These are phyloP conservation scores for Globisporangium sylvaticum DNA, from an alignment of 352 stramenopile genomes.

Conservation along the genomic window DNA sequence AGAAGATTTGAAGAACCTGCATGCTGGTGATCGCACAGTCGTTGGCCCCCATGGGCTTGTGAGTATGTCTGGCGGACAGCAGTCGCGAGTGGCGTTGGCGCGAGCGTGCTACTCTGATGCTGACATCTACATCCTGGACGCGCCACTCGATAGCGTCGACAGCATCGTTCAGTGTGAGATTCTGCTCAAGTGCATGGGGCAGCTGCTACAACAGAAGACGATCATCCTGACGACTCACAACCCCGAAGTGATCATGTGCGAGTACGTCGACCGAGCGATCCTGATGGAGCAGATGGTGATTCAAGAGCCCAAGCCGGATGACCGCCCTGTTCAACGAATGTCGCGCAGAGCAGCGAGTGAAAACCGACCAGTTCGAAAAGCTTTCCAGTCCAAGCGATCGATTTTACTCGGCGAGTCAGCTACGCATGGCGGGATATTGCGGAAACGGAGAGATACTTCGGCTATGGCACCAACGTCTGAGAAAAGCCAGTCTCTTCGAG, in stretches of 20 bases:
- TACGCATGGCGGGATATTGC: not conserved
- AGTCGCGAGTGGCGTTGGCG: slow-evolving; percentile 50
- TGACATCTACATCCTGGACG: slow-evolving; percentile 49
- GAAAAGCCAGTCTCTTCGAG: not conserved
- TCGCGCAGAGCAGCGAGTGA: slow-evolving; percentile 6
- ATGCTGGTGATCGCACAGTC: slow-evolving; percentile 52
- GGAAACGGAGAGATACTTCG: not conserved
- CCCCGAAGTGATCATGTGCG: slow-evolving; percentile 39
- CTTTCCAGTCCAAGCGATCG: slow-evolving; percentile 14
- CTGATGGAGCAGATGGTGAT: slow-evolving; percentile 29
- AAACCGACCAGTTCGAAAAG: not conserved
- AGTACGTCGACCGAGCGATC: slow-evolving; percentile 38
- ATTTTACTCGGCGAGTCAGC: slow-evolving; percentile 7
- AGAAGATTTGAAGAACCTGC: slow-evolving; percentile 37
- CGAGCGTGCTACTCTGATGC: slow-evolving; percentile 53
- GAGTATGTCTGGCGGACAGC: slow-evolving; percentile 56
- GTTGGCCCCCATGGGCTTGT: slow-evolving; percentile 41
- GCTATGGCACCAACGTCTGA: not conserved
- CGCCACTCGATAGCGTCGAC: slow-evolving; percentile 51
- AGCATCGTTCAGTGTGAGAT: slow-evolving; percentile 57
- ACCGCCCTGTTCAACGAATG: slow-evolving; percentile 20
- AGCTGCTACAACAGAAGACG: slow-evolving; percentile 48
- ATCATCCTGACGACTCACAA: slow-evolving; percentile 56
- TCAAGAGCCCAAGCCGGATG: slow-evolving; percentile 21
- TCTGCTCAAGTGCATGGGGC: slow-evolving; percentile 49